A percentile compares a stretch with the other conserved stretches of the same genome.
Conservation (phyloP, 176 grass and related monocot genomes). For the Rhynchospora tenuis region DNA sequence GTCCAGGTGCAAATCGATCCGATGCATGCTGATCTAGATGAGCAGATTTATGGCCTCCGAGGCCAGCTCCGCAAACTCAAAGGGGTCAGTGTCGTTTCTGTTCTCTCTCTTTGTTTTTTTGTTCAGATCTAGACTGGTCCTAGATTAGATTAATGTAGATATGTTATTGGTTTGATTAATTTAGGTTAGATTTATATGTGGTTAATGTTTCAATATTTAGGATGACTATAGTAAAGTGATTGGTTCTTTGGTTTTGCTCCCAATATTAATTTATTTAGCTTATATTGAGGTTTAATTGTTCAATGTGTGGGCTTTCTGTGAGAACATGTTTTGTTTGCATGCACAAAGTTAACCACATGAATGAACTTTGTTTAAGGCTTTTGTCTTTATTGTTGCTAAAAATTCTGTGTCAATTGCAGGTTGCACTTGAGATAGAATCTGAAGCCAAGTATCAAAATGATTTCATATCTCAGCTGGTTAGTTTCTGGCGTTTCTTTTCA, state of each 20-base stretch:
- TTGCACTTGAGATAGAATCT: constrained; percentile 65
- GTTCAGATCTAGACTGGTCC: not conserved
- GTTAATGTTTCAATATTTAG: not conserved
- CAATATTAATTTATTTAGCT: not conserved
- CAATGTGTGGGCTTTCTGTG: not conserved
- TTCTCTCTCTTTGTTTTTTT: not conserved
- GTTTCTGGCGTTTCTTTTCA: constrained; percentile 1
- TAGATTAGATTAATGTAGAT: not conserved
- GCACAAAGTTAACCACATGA: not conserved
- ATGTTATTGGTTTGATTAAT: not conserved
- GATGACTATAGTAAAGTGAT: not conserved
- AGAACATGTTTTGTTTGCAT: not conserved
- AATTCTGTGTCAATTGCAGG: constrained; percentile 39
- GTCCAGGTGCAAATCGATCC: constrained; percentile 74
- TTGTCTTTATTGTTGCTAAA: not conserved
- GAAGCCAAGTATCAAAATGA: constrained; percentile 85
- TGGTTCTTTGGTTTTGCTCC: not conserved
- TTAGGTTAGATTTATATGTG: not conserved
- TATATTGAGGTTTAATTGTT: not conserved
- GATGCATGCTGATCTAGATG: constrained; percentile 56
- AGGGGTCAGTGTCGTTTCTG: constrained; percentile 36
- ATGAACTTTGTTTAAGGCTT: not conserved
- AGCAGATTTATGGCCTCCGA: constrained; percentile 51
- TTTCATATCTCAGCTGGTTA: constrained; percentile 73
- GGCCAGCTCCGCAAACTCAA: constrained; percentile 51